phyloP scores from a whole-genome alignment of 2,329 filamentous ascomycete species.

The Orbilia oligospora region DNA sequence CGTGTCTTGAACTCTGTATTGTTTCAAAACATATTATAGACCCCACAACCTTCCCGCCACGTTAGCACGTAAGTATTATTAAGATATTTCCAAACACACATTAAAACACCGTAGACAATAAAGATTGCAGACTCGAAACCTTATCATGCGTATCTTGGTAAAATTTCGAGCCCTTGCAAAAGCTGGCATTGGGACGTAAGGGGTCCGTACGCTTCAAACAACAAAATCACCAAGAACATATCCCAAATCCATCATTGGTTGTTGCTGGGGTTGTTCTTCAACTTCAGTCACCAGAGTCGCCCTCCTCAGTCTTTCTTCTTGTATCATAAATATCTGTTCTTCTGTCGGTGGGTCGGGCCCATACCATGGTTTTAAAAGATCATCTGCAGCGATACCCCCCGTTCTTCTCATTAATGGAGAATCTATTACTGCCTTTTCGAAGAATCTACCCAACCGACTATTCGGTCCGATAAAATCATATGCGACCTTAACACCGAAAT shows the following conservation, averaged over 20 bases:
- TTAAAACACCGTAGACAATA: not conserved
- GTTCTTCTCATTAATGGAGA: conserved; percentile 45
- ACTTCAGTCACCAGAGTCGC: conserved; percentile 1
- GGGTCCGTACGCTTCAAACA: not conserved
- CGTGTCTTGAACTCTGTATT: conserved; percentile 6
- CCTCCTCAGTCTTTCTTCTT: conserved; percentile 34
- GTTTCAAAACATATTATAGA: conserved; percentile 9
- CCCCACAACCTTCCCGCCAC: not conserved
- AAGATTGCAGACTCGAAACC: not conserved
- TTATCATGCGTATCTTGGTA: not conserved
- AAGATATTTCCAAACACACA: not conserved
- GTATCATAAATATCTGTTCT: conserved; percentile 50
- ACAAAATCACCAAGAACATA: conserved; percentile 16
- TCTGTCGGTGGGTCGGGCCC: conserved; percentile 46
- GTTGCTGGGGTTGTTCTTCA: conserved; percentile 24
- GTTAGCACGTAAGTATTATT: not conserved
- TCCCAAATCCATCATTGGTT: conserved; percentile 10
- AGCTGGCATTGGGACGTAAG: too few relatives aligned
- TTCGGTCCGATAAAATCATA: conserved; percentile 44
- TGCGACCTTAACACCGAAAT: conserved; percentile 49
- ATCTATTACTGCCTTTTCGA: conserved; percentile 35
- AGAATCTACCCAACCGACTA: conserved; percentile 33
- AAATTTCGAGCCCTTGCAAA: too few relatives aligned
- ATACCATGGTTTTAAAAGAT: conserved; percentile 49
- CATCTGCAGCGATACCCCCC: conserved; percentile 28